A percentile compares a stretch with the other conserved stretches of the same genome.
Evolutionary conservation across 1,284 basidiomycete genomes (phyloP).

Genomic region (Cystobasidium pallidum): DNA sequence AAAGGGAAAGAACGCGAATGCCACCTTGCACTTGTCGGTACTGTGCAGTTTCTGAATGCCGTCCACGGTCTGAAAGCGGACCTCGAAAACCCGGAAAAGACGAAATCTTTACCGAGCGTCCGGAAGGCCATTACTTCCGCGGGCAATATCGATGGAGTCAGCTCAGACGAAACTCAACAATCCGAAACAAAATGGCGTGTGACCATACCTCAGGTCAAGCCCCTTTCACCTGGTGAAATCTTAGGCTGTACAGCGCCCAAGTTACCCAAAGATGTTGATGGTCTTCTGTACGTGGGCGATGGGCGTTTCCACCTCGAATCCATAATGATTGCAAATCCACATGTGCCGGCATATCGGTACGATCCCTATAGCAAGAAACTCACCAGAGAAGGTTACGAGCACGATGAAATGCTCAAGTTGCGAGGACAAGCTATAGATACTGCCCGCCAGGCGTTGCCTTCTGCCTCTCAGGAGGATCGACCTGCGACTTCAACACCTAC

Average conservation of each 20-base stretch:
- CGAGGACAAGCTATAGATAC: slow-evolving; percentile 76
- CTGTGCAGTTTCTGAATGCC: slow-evolving; percentile 91
- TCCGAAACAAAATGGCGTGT: slow-evolving; percentile 66
- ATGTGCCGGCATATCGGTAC: slow-evolving; percentile 94
- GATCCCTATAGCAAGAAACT: slow-evolving; percentile 98
- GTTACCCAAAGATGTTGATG: slow-evolving; percentile 72
- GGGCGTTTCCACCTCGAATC: slow-evolving; percentile 97
- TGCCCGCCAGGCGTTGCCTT: slow-evolving; percentile 68
- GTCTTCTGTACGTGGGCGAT: slow-evolving; percentile 91
- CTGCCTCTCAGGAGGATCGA: slow-evolving; percentile 28
- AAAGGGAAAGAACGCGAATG: slow-evolving; percentile 41
- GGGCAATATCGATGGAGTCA: neutral
- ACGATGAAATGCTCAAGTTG: slow-evolving; percentile 78
- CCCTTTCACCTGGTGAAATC: slow-evolving; percentile 94
- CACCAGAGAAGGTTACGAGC: slow-evolving; percentile 89
- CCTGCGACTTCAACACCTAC: slow-evolving; percentile 49
- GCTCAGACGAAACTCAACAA: neutral
- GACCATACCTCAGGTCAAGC: slow-evolving; percentile 85
- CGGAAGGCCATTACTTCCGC: slow-evolving; percentile 25
- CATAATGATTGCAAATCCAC: slow-evolving; percentile 98
- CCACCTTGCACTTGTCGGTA: slow-evolving; percentile 80
- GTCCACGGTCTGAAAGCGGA: slow-evolving; percentile 62
- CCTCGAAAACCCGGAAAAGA: slow-evolving; percentile 30
- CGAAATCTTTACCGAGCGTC: slow-evolving; percentile 45
- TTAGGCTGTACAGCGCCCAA: slow-evolving; percentile 94